Evolutionary conservation across 352 stramenopile species (phyloP).

Genomic region (Phytophthora europaea): DNA sequence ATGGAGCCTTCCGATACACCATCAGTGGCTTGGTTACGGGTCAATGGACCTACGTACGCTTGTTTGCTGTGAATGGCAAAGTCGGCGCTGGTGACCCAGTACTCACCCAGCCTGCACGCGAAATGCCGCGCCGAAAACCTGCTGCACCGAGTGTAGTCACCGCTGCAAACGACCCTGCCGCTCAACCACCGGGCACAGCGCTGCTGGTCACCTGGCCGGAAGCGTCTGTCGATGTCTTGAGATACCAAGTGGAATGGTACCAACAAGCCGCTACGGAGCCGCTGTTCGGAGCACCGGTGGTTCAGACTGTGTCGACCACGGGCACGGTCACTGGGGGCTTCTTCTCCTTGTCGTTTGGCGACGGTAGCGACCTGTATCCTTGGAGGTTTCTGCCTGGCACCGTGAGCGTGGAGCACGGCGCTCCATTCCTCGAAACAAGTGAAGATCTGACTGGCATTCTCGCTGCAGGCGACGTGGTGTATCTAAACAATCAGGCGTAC

Average conservation of each 20-base stretch:
- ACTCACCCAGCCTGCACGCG: constrained; percentile 53
- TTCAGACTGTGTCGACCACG: constrained; percentile 67
- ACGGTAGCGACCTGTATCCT: constrained; percentile 40
- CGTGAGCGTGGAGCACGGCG: constrained; percentile 60
- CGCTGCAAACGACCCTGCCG: constrained; percentile 45
- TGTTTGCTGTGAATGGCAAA: constrained; percentile 77
- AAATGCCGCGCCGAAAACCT: constrained; percentile 80
- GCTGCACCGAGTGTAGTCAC: constrained; percentile 40
- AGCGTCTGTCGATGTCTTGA: constrained; percentile 31
- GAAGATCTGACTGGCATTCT: constrained; percentile 91
- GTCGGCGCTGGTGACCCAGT: constrained; percentile 55
- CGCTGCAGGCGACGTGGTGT: constrained; percentile 82
- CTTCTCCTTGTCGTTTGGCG: constrained; percentile 77
- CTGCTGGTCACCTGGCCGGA: constrained; percentile 68
- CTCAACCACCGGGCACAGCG: constrained; percentile 49
- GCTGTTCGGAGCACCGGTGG: constrained; percentile 63
- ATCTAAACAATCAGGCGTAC: constrained; percentile 80
- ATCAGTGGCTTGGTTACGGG: constrained; percentile 63
- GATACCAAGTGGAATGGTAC: constrained; percentile 83
- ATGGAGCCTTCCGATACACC: constrained; percentile 45
- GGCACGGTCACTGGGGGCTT: constrained; percentile 58
- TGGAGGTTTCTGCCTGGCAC: constrained; percentile 61
- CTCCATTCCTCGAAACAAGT: constrained; percentile 81
- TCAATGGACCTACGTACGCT: constrained; percentile 68
- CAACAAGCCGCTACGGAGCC: constrained; percentile 58